Percentiles rank a stretch among this genome's conserved stretches.
Conservation (phyloP, 2,329 filamentous ascomycete species). For the Bipolaris bicolor region DNA sequence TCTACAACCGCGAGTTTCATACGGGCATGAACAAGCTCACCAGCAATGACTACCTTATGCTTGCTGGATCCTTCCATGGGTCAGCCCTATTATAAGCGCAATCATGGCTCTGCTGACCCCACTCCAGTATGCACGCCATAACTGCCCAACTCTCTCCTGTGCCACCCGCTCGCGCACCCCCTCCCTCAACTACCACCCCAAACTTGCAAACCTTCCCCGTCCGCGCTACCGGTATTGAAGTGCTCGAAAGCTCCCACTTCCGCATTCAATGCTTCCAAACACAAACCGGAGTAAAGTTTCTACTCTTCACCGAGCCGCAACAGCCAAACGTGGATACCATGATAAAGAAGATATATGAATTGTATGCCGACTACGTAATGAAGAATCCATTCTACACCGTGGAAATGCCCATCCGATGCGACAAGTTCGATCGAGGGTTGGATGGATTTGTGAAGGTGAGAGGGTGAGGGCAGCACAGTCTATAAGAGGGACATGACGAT, state of each 20-base stretch:
- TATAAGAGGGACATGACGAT: background rate
- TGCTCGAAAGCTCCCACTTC: conserved; percentile 92
- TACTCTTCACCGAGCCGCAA: conserved; percentile 90
- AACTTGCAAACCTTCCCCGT: conserved; percentile 48
- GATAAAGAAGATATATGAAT: conserved; percentile 85
- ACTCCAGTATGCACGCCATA: conserved; percentile 66
- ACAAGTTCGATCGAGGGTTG: conserved; percentile 89
- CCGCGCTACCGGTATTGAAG: conserved; percentile 78
- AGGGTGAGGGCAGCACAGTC: conserved; percentile 26
- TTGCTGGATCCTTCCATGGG: conserved; percentile 97
- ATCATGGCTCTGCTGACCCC: conserved; percentile 6
- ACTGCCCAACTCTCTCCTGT: conserved; percentile 53
- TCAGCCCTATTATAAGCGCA: conserved; percentile 48
- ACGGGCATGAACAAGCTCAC: conserved; percentile 85
- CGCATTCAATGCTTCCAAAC: conserved; percentile 96
- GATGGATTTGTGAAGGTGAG: conserved; percentile 73
- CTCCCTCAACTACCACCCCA: conserved; percentile 30
- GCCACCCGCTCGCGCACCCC: conserved; percentile 28
- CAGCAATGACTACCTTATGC: conserved; percentile 95
- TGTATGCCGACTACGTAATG: conserved; percentile 98
- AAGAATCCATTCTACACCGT: conserved; percentile 99
- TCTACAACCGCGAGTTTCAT: conserved; percentile 95
- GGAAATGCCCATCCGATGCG: conserved; percentile 96
- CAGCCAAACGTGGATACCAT: conserved; percentile 87
- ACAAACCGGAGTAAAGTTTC: conserved; percentile 90